These are phyloP conservation scores for Aquilaria agallochum DNA, from an alignment of 441 rosid genomes.

Conservation along the genomic window DNA sequence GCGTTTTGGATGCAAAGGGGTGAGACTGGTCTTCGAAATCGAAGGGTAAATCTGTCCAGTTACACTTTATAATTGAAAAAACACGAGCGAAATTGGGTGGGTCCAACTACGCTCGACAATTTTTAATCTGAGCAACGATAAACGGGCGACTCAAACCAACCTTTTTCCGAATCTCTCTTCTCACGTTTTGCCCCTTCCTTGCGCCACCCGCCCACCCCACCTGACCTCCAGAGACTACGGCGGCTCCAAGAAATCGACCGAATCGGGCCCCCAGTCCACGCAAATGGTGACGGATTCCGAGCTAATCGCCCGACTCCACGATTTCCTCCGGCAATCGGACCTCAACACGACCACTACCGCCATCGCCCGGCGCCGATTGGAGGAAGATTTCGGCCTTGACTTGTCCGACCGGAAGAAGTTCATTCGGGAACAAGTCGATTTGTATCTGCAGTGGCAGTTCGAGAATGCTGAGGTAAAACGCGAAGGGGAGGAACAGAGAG, in stretches of 20 bases:
- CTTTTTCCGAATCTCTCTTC: slow-evolving; percentile 1
- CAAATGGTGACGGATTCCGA: slow-evolving; percentile 53
- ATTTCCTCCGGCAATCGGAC: slow-evolving; percentile 45
- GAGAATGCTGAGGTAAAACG: slow-evolving; percentile 19
- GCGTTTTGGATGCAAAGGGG: no score
- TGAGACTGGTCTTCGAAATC: no score
- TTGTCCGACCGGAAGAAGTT: slow-evolving; percentile 49
- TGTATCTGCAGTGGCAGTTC: slow-evolving; percentile 40
- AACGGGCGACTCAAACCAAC: slow-evolving; percentile 19
- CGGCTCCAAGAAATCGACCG: not conserved
- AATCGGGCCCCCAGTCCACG: not conserved
- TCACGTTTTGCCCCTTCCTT: slow-evolving; percentile 10
- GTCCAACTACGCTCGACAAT: slow-evolving; percentile 11
- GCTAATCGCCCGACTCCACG: slow-evolving; percentile 42
- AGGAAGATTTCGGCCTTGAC: slow-evolving; percentile 53
- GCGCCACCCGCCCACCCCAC: slow-evolving; percentile 2
- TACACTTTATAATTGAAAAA: no score
- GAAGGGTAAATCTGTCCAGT: no score
- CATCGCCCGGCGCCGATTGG: slow-evolving; percentile 47
- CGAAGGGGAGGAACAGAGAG: slow-evolving; percentile 8
- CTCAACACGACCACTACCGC: slow-evolving; percentile 52
- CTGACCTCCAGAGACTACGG: slow-evolving; percentile 4
- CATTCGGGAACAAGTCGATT: slow-evolving; percentile 55
- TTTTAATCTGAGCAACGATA: slow-evolving; percentile 13
- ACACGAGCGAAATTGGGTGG: slow-evolving; percentile 1